A percentile compares a stretch with the other conserved stretches of the same genome.
Evolutionary conservation across 768 basidiomycete species (phyloP).

Genomic region (Leccinum fibrillosum): DNA sequence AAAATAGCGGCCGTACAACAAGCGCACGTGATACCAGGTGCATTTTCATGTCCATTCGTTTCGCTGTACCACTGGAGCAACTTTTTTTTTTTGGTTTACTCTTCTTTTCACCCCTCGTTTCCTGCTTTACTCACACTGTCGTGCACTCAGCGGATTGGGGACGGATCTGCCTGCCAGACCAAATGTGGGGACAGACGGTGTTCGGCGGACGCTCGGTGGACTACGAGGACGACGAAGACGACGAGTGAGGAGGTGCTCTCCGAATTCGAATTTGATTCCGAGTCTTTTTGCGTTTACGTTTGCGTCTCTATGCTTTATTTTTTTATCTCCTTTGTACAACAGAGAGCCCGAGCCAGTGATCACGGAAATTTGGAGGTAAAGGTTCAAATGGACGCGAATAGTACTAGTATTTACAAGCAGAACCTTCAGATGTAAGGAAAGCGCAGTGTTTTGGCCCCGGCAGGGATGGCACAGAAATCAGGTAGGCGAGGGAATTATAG

Average conservation of each 20-base stretch:
- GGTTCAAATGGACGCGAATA: no score
- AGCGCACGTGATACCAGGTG: conserved; percentile 18
- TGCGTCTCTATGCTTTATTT: not conserved
- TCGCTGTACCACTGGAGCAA: not conserved
- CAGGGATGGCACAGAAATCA: no score
- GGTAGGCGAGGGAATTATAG: no score
- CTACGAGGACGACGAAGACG: not conserved
- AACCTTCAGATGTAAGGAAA: no score
- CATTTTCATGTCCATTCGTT: not conserved
- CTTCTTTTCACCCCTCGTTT: not conserved
- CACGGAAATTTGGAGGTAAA: no score
- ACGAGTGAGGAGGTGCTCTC: not conserved
- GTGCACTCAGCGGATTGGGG: conserved; percentile 20
- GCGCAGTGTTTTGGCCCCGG: no score
- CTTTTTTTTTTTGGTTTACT: no score
- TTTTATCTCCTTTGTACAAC: not conserved
- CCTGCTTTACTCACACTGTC: conserved; percentile 2
- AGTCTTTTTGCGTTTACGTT: not conserved
- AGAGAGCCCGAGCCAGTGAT: no score
- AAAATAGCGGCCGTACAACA: conserved; percentile 5
- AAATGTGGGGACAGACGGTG: not conserved
- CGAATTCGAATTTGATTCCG: not conserved
- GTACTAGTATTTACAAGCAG: no score
- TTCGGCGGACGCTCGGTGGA: not conserved
- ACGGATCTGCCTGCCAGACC: conserved; percentile 10